Evolutionary conservation across 2,329 filamentous ascomycete genomes (phyloP).

Genomic region (Remersonia thermophila): DNA sequence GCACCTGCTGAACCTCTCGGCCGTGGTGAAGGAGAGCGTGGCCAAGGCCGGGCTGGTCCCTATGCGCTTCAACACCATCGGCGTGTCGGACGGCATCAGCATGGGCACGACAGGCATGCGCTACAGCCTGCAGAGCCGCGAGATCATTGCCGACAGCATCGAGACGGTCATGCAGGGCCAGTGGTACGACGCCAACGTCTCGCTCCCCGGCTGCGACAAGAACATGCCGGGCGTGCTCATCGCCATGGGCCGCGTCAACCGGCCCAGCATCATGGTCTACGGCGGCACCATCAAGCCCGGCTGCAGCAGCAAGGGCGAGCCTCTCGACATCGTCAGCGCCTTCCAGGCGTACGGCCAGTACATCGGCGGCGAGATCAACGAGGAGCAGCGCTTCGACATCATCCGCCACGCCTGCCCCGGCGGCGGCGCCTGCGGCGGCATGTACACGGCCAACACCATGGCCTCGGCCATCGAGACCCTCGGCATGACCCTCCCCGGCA

Average conservation of each 20-base stretch:
- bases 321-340: constrained; percentile 89
- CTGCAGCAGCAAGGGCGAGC: constrained; percentile 61
- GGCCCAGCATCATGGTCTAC: constrained; percentile 94
- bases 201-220: constrained; percentile 96
- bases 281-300: constrained; percentile 89
- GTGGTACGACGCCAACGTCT: constrained; percentile 97
- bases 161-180: constrained; percentile 98
- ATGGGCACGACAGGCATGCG: constrained; percentile 98
- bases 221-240: constrained; percentile 94
- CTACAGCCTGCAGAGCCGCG: constrained; percentile 84
- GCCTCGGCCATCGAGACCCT: constrained; percentile 61
- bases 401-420: constrained; percentile 85
- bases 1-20: constrained; percentile 85
- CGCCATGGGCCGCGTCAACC: constrained; percentile 89
- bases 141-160: constrained; percentile 95
- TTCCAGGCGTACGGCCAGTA: constrained; percentile 98
- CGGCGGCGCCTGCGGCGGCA: constrained; percentile 72
- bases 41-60: constrained; percentile 66
- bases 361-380: constrained; percentile 78
- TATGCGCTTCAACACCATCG: constrained; percentile 98
- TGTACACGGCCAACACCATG: constrained; percentile 72
- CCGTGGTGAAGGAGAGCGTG: constrained; percentile 53
- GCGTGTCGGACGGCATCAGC: constrained; percentile 92
- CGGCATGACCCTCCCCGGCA: constrained; percentile 71
- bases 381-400: constrained; percentile 87